Conservation (phyloP, 352 stramenopile species). For the Phytopythium montanum region DNA sequence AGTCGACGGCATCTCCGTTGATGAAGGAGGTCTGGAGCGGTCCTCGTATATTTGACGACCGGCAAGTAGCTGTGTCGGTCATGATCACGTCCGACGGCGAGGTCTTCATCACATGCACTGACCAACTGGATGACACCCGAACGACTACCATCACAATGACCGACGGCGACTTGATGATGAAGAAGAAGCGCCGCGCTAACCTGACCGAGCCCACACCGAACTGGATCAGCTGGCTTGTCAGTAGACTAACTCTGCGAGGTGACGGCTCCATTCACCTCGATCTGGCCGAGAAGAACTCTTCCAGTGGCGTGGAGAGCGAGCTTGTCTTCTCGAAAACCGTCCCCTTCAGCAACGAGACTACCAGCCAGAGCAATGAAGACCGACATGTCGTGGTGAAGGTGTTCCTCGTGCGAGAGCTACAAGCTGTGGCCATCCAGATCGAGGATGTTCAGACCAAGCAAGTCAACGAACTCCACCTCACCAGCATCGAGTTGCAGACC, state of each 20-base stretch:
- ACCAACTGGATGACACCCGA: no score
- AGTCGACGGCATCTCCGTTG: neutral
- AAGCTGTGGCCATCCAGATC: neutral
- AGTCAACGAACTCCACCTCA: constrained; percentile 28
- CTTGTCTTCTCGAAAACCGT: constrained; percentile 22
- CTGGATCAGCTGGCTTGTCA: constrained; percentile 38
- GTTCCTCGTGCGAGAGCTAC: constrained; percentile 24
- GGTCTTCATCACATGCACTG: neutral
- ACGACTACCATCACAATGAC: constrained; percentile 12
- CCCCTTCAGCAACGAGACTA: constrained; percentile 3
- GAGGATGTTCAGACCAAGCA: constrained; percentile 11
- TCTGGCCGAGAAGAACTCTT: constrained; percentile 9
- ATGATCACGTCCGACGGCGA: neutral
- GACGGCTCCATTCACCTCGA: constrained; percentile 21
- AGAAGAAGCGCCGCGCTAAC: constrained; percentile 23
- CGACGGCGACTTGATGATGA: constrained; percentile 16
- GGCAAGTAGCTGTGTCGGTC: neutral
- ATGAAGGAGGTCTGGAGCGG: neutral
- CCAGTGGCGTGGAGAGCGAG: constrained; percentile 6
- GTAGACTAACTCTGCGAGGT: constrained; percentile 20
- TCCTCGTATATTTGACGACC: neutral
- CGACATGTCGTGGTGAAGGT: constrained; percentile 24
- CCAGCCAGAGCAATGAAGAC: neutral
- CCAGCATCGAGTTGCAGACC: neutral
- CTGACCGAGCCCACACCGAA: constrained; percentile 27